Evolutionary conservation across 2,329 filamentous ascomycete genomes (phyloP).

Genomic region (Curvularia sp.): DNA sequence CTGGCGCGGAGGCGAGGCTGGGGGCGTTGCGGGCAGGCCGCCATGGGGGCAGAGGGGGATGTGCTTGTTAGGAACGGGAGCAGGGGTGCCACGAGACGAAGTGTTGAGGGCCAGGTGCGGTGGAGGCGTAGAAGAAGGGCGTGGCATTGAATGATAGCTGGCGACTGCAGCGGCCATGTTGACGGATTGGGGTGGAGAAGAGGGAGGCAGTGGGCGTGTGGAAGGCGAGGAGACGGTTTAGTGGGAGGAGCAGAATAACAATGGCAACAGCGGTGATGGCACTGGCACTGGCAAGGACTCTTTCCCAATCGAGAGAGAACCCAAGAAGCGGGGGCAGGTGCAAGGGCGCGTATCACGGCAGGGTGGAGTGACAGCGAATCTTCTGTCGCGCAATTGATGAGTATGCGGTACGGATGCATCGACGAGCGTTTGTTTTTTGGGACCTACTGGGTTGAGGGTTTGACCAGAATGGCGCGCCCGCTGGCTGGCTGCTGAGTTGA

Average conservation of each 20-base stretch:
- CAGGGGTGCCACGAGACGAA: conserved; percentile 61
- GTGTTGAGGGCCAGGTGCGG: conserved; percentile 66
- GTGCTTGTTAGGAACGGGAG: conserved; percentile 83
- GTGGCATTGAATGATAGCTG: conserved; percentile 46
- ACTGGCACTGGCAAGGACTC: conserved; percentile 12
- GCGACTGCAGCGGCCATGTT: conserved; percentile 55
- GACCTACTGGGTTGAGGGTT: conserved; percentile 20
- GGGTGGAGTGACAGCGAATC: conserved; percentile 23
- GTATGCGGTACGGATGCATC: conserved; percentile 6
- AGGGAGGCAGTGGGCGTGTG: conserved; percentile 2
- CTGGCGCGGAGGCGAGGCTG: conserved; percentile 66
- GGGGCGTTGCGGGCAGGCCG: conserved; percentile 62
- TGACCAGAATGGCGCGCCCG: conserved; percentile 5
- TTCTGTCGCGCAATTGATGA: conserved; percentile 28
- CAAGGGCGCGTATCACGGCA: conserved; percentile 20
- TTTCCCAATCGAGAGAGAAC: conserved; percentile 20
- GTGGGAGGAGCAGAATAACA: conserved; percentile 3
- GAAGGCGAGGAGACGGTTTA: conserved; percentile 14
- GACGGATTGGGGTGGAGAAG: conserved; percentile 19
- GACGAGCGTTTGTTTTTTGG: conserved; percentile 8
- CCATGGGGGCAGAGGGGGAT: conserved; percentile 88
- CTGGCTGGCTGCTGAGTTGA: conserved; percentile 27
- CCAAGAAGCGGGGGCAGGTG: conserved; percentile 23
- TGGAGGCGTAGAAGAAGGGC: conserved; percentile 55
- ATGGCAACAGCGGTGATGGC: conserved; percentile 9